phyloP scores from a whole-genome alignment of 306 rosid species.

The Quercus glauca region DNA sequence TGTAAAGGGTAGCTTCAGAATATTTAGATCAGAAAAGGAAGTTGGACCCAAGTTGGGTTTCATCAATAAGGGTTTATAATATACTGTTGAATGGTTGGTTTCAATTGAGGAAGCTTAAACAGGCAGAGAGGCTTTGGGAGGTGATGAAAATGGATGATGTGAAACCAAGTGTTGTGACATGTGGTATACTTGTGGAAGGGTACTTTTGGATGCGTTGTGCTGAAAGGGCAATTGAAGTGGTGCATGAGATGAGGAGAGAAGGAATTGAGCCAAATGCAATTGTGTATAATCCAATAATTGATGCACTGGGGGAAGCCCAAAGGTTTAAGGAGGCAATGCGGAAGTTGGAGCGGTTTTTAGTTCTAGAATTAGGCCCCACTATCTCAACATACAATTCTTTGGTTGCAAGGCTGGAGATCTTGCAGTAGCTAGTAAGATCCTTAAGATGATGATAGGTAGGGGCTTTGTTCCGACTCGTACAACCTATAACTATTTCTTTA shows the following conservation, averaged over 20 bases:
- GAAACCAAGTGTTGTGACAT: constrained; percentile 77
- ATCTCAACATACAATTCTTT: constrained; percentile 77
- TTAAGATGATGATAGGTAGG: constrained; percentile 75
- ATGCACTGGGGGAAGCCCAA: constrained; percentile 78
- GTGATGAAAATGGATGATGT: constrained; percentile 71
- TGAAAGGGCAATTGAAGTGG: constrained; percentile 68
- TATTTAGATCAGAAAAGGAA: constrained; percentile 34
- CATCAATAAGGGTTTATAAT: constrained; percentile 64
- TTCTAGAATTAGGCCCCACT: constrained; percentile 75
- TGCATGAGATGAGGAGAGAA: constrained; percentile 59
- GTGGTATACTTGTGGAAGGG: constrained; percentile 87
- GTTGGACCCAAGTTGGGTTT: constrained; percentile 27
- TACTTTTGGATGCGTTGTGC: constrained; percentile 75
- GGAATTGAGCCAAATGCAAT: constrained; percentile 75
- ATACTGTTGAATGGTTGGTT: constrained; percentile 83
- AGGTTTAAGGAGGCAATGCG: constrained; percentile 77
- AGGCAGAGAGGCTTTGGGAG: constrained; percentile 68
- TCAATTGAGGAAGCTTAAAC: constrained; percentile 70
- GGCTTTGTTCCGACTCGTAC: constrained; percentile 63
- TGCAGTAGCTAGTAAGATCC: constrained; percentile 74
- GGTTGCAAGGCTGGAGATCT: constrained; percentile 73
- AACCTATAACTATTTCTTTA: constrained; percentile 86
- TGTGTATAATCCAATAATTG: constrained; percentile 78
- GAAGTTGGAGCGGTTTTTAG: constrained; percentile 79
- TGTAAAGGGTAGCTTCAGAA: constrained; percentile 38